These are phyloP conservation scores for Ammopiptanthus mongolicus DNA, from an alignment of 306 rosid species.

Conservation along the genomic window DNA sequence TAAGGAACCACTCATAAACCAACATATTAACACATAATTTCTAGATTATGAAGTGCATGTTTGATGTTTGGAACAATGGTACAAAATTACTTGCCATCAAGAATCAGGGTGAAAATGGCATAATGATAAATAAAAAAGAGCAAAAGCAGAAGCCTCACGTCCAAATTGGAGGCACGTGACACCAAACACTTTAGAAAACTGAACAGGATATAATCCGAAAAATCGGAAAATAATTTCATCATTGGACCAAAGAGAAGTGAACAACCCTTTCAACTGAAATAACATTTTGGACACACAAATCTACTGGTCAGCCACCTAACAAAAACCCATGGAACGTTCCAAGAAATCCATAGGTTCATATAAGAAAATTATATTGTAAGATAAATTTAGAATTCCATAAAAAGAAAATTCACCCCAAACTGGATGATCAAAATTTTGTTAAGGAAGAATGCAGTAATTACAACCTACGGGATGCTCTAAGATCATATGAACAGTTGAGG, in stretches of 20 bases:
- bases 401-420: not conserved
- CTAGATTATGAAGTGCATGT: no score
- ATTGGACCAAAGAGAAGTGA: not conserved
- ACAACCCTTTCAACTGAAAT: not conserved
- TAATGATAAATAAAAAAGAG: no score
- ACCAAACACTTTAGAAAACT: not conserved
- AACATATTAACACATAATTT: not conserved
- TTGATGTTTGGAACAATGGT: no score
- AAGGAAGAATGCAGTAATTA: constrained; percentile 19
- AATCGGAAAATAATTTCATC: not conserved
- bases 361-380: not conserved
- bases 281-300: not conserved
- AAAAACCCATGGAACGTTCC: not conserved
- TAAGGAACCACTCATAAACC: not conserved
- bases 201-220: not conserved
- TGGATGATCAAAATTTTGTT: constrained; percentile 25
- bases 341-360: not conserved
- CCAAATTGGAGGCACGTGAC: no score
- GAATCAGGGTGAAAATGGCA: no score
- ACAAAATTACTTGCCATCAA: no score
- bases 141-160: no score
- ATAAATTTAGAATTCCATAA: not conserved
- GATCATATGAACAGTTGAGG: constrained; percentile 38
- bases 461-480: constrained; percentile 21
- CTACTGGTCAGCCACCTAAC: not conserved